Base-by-base conservation (phyloP, 257 asterid genomes). In the Echites panduratus region DNA sequence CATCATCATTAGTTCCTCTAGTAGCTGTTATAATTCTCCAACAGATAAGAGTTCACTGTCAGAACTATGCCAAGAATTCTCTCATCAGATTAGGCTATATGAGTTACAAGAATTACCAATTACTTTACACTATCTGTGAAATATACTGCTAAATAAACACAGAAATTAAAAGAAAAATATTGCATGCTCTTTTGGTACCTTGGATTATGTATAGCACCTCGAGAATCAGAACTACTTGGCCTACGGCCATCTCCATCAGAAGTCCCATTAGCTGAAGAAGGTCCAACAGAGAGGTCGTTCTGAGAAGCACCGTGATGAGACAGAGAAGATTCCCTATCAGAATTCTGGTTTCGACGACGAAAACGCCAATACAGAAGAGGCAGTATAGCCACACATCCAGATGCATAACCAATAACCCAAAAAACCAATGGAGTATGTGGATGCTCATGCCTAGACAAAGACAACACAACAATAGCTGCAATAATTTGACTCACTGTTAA, bases 321-420 rank as follows among this genome's bases (percentile, higher is more conserved):
- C 80, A 82, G 96, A 75, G 91, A 79, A 48, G 84, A 76, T 74
- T 84, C 92, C 80, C 83, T 91, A 68, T 92, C 95, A 66, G 96
- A 79, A 73, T 83, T 82, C 73, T 85, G 96, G 85, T 86, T 88
- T 64, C 97, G 85, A 79, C 91, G 79, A 57, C 65, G 82, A 80
- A 84, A 91, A 41, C 97, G 96, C 96, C 99, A 91, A 84, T 82
- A 91, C 63, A 89, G 85, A 78, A 94, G 95, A 74, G 97, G 99
- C 56, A 94, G 91, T 71, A 83, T 84, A 10, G 89, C 91, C 70
- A 86, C 85, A 86, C 97, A 91, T 24, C 99, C 99, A 80, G 90
- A 87, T 29, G 97, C 97, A 87, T 94, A 94, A 70, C 97, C 97
- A 44, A 82, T 79, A 52, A 94, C 80, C 99, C 98, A 94, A 8